Evolutionary conservation across 768 basidiomycete species (phyloP).

Genomic region (Chalciporus piperatus): DNA sequence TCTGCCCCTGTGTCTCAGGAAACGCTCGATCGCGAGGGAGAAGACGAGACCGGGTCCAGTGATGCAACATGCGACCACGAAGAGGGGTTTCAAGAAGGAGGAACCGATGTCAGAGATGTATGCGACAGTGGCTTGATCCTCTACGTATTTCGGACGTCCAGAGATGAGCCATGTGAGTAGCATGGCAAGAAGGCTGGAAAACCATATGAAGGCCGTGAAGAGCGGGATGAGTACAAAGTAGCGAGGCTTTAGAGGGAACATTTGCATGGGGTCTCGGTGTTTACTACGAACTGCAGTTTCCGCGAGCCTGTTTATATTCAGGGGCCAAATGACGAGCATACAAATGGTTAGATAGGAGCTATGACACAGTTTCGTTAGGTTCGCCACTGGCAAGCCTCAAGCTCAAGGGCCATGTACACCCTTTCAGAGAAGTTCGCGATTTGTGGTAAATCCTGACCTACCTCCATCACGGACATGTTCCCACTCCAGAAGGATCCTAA

Average conservation of each 20-base stretch:
- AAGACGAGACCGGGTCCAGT: slow-evolving; percentile 62
- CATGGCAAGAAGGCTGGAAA: slow-evolving; percentile 66
- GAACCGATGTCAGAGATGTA: slow-evolving; percentile 83
- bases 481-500: not conserved
- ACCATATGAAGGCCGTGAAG: slow-evolving; percentile 63
- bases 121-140: slow-evolving; percentile 55
- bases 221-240: slow-evolving; percentile 64
- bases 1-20: too few species aligned
- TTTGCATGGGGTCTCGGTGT: not conserved
- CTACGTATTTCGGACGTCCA: slow-evolving; percentile 50
- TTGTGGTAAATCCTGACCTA: not conserved
- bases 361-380: not conserved
- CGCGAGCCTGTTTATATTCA: slow-evolving; percentile 6
- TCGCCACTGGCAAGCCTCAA: too few species aligned
- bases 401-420: too few species aligned
- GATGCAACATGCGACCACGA: slow-evolving; percentile 61
- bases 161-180: slow-evolving; percentile 67
- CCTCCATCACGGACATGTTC: too few species aligned
- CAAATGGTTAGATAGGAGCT: too few species aligned
- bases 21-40: slow-evolving; percentile 55
- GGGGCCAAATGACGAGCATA: too few species aligned
- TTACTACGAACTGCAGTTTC: not conserved
- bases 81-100: slow-evolving; percentile 69
- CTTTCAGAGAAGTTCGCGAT: not conserved
- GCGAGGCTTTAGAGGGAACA: slow-evolving; percentile 42